Conservation (phyloP, 2,329 filamentous ascomycete genomes). For the Leptographium wingfieldii region DNA sequence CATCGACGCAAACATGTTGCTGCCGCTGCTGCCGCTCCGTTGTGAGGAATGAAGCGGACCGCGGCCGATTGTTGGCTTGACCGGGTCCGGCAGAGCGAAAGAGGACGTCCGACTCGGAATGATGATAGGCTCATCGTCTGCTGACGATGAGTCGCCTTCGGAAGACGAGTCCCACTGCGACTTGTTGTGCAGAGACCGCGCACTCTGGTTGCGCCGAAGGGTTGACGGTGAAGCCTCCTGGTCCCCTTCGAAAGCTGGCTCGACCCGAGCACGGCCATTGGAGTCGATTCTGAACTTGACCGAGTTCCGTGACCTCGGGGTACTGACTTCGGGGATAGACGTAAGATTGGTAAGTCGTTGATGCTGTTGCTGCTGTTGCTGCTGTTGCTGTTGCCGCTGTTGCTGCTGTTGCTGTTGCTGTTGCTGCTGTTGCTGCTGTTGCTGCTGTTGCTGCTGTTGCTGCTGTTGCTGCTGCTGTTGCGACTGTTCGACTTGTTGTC, state of each 20-base stretch:
- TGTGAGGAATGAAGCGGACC: constrained; percentile 32
- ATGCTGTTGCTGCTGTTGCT: constrained; percentile 20
- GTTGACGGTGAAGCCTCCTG: constrained; percentile 15
- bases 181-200: constrained; percentile 14
- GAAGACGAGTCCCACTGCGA: constrained; percentile 32
- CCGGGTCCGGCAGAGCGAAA: constrained; percentile 43
- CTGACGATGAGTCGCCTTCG: constrained; percentile 40
- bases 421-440: constrained; percentile 9
- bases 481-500: constrained; percentile 14
- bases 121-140: constrained; percentile 52
- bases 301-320: constrained; percentile 35
- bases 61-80: constrained; percentile 30
- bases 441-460: constrained; percentile 23
- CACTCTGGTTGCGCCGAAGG: constrained; percentile 11
- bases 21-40: constrained; percentile 35
- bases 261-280: constrained; percentile 44
- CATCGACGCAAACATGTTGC: constrained; percentile 24
- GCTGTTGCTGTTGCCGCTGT: constrained; percentile 27
- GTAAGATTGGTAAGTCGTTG: constrained; percentile 37
- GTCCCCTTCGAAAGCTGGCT: constrained; percentile 33
- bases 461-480: constrained; percentile 22
- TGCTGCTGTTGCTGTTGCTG: constrained; percentile 28
- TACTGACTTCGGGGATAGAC: constrained; percentile 40
- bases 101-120: constrained; percentile 49
- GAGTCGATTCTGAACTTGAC: constrained; percentile 52